Evolutionary conservation across 176 grass and related monocot species (phyloP).

Genomic region (Ensete glaucum): DNA sequence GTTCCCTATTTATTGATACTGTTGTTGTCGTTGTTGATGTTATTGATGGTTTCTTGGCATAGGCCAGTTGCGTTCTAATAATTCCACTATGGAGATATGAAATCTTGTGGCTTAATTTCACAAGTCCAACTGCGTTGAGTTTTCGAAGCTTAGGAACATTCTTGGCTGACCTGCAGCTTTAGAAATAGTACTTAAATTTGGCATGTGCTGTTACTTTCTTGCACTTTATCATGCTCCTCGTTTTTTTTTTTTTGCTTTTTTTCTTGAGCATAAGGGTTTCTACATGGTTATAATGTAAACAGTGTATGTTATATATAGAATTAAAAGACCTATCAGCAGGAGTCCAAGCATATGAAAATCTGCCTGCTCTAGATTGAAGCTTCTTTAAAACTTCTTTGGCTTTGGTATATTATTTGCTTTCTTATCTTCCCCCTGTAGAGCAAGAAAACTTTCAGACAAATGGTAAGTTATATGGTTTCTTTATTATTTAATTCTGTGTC

Average conservation of each 20-base stretch:
- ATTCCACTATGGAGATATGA: too few relatives aligned
- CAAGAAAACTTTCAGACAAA: neutral
- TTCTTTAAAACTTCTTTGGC: neutral
- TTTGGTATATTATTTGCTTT: neutral
- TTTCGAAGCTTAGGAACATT: too few relatives aligned
- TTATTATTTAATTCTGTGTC: too few relatives aligned
- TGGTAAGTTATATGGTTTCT: neutral
- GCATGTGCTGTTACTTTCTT: too few relatives aligned
- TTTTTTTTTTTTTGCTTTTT: too few relatives aligned
- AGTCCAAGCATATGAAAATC: neutral
- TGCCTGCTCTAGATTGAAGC: neutral
- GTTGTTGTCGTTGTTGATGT: neutral
- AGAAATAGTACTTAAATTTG: too few relatives aligned
- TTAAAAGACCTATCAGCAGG: neutral
- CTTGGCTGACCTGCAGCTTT: too few relatives aligned
- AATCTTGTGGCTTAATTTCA: too few relatives aligned
- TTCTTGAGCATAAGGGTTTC: neutral
- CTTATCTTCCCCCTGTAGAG: neutral
- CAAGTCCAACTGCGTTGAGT: too few relatives aligned
- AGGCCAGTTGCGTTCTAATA: too few relatives aligned
- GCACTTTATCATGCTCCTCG: too few relatives aligned
- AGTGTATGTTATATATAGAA: neutral
- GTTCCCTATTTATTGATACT: neutral
- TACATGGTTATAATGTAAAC: neutral
- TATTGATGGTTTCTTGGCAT: too few relatives aligned